Base-by-base conservation (phyloP, 31 red algal species). In the Endocladia muricata region DNA sequence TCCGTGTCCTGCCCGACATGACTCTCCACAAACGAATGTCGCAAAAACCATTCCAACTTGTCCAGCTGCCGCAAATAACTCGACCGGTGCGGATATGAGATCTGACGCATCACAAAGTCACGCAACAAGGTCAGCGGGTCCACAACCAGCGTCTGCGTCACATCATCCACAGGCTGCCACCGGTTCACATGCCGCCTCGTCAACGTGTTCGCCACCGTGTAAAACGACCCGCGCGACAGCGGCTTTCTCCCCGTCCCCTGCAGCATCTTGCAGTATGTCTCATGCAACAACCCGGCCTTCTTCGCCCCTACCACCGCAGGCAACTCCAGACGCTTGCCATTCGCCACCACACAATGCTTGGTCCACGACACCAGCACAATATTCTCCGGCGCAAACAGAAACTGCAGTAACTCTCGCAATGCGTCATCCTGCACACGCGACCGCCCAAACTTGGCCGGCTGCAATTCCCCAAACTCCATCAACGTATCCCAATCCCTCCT, bases 361-460 rank as follows among this genome's bases (percentile, higher is more conserved):
- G 26, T 78, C 75, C 75, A 78, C 26, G 75, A 78, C n/a, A 78
- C 38, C 2, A 78, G 56, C 3, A 78, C 55, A 36, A 78, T 48
- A 58, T 78, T 78, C 1, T 78, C 57, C 3, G 37, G 75, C 21
- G 55, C 38, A 48, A 78, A 78, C 2, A 78, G 58, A 37, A 78
- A 78, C 17, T 56, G 30, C 28, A 78, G 75, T 33, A 78, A 35
- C 26, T 78, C 41, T 25, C 58, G 56, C 17, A 78, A 39, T 28
- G 75, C 56, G 33, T 78, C 75, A 41, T 78, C 75, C 30, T 62
- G 75, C 2, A 78, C 75, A 65, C 60, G 62, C 37, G 75, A 51
- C 60, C 75, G 55, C 62, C 75, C 75, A 59, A 61, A 78, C 75
- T 78, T 78, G 5, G 75, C 75, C 23, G 75, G 75, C 25, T 78